Percentiles rank a stretch among this genome's conserved stretches.
Evolutionary conservation across 352 stramenopile genomes (phyloP).

Genomic region (Globisporangium yorkense): DNA sequence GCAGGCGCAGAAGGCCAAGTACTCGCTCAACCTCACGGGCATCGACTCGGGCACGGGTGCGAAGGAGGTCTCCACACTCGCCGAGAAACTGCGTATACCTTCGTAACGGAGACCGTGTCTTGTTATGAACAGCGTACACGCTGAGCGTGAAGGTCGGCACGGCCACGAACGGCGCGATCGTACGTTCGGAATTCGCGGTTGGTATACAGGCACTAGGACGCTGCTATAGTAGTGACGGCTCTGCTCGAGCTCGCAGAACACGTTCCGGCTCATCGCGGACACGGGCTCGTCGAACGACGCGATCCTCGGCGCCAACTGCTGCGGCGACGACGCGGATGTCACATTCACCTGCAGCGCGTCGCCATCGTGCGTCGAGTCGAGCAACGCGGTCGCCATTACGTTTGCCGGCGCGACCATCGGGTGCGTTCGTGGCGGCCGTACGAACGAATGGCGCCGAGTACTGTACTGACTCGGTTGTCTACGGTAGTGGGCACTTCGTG

Average conservation of each 20-base stretch:
- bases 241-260: conserved; percentile 28
- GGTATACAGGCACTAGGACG: not conserved
- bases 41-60: conserved; percentile 29
- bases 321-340: conserved; percentile 27
- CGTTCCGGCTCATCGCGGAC: conserved; percentile 72
- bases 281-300: conserved; percentile 82
- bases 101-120: no score
- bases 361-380: conserved; percentile 39
- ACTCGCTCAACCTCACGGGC: conserved; percentile 27
- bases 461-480: not conserved
- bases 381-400: conserved; percentile 23
- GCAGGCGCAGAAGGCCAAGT: conserved; percentile 21
- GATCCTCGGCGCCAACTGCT: conserved; percentile 58
- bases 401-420: conserved; percentile 63
- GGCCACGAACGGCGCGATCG: conserved; percentile 9
- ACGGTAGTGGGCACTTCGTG: conserved; percentile 54
- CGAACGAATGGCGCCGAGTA: no score
- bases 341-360: conserved; percentile 68
- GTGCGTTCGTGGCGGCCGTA: conserved; percentile 21
- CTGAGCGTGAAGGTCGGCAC: conserved; percentile 25
- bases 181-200: not conserved
- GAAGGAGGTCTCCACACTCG: not conserved
- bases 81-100: not conserved
- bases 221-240: not conserved
- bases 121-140: conserved; percentile 20